A percentile compares a stretch with the other conserved stretches of the same genome.
These are phyloP conservation scores for Colletotrichum liaoningense DNA, from an alignment of 2,329 filamentous ascomycete species.

Conservation along the genomic window DNA sequence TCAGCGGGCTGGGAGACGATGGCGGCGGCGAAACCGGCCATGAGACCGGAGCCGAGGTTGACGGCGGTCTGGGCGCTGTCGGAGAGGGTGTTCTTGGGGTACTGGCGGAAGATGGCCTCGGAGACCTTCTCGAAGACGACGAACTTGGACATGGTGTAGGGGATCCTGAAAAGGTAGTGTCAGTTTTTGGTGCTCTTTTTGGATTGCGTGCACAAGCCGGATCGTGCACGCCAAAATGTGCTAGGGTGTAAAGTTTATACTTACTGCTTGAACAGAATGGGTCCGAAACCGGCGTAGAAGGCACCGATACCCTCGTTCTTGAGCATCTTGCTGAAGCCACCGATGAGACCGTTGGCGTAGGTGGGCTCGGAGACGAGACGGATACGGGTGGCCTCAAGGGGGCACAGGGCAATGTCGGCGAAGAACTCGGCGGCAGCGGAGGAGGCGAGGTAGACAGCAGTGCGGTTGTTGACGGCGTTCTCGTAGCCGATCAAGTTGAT, in stretches of 20 bases:
- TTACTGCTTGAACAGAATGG: slow-evolving; percentile 85
- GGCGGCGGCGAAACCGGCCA: slow-evolving; percentile 83
- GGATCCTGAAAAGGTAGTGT: slow-evolving; percentile 67
- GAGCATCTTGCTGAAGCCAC: slow-evolving; percentile 85
- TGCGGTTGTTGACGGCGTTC: slow-evolving; percentile 81
- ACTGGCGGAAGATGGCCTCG: slow-evolving; percentile 74
- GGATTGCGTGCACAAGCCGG: too few relatives aligned
- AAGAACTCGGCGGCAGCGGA: slow-evolving; percentile 75
- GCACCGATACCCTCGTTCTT: slow-evolving; percentile 85
- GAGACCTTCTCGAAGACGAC: slow-evolving; percentile 92
- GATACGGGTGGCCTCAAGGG: slow-evolving; percentile 92
- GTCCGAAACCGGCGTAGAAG: slow-evolving; percentile 93
- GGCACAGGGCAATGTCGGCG: slow-evolving; percentile 87
- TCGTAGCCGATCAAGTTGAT: slow-evolving; percentile 85
- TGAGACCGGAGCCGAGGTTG: slow-evolving; percentile 74
- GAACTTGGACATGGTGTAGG: slow-evolving; percentile 96
- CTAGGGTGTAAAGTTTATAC: slow-evolving; percentile 37
- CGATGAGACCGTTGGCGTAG: slow-evolving; percentile 83
- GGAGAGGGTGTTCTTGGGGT: slow-evolving; percentile 79
- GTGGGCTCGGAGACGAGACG: slow-evolving; percentile 90
- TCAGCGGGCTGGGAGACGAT: slow-evolving; percentile 90
- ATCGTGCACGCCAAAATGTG: not conserved
- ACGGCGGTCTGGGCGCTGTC: slow-evolving; percentile 78
- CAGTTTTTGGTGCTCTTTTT: not conserved
- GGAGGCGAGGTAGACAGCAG: slow-evolving; percentile 82